Base-by-base conservation (phyloP, 768 basidiomycete species). In the Suillus americanus region DNA sequence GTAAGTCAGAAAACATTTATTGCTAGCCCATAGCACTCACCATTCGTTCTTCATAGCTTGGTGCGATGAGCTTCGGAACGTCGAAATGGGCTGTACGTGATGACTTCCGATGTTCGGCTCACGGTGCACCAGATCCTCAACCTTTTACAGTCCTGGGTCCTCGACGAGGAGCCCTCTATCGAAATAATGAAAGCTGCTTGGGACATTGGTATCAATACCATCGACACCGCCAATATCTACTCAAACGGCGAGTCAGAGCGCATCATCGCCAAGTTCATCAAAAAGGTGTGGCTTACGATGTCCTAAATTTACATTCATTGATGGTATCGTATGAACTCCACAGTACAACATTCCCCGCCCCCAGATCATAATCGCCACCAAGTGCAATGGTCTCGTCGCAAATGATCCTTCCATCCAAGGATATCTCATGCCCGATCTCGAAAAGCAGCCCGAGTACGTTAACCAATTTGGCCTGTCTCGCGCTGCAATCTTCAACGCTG, bases 181-280 rank as follows among this genome's bases (percentile, higher is more conserved):
- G 64, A 70, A 54, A 69, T 80, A 63, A 62, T 82, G 60, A 79
- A 80, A 63, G 70, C 73, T 13, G 81, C 81, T 4, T 81, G 73
- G 72, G 75, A 80, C 33, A 66, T 72, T 14, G 82, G 81, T 3
- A 73, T 82, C 64, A 79, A 73, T 60, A 79, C 77, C 6, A 73
- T 78, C 60, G 80, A 81, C 45, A 79, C 79, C 1, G 78, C 79
- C n/a, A 79, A 79, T 57, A 16, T 75, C 5, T 80, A 79, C 50
- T 74, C 73, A 23, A 73, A 74, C 48, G 79, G 77, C 30, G 74
- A 74, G 56, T 80, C 78, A 0, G 81, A 82, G 62, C 66, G 71
- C 14, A 51, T 82, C 53, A 62, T 80, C 14, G 79, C 68, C 18
- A 75, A 77, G 64, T 79, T 78, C 37, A 68, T 82, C 45, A 73